These are phyloP conservation scores for Coemansia sp. DNA, from an alignment of 192 early-diverging fungal species.

Conservation along the genomic window DNA sequence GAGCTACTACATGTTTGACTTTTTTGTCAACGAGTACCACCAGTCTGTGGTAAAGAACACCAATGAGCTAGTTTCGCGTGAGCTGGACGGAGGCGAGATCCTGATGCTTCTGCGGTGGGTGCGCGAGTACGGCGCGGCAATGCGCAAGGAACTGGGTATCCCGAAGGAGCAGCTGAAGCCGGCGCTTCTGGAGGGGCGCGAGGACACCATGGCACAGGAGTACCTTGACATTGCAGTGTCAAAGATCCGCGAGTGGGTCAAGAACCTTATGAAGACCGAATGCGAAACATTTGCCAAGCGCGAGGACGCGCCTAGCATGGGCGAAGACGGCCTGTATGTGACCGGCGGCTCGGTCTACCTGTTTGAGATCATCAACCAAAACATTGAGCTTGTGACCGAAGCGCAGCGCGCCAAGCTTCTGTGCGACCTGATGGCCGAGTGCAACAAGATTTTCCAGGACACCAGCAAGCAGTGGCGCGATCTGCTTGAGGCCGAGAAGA, in stretches of 20 bases:
- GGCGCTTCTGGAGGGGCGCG: constrained; percentile 87
- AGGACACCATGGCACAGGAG: constrained; percentile 85
- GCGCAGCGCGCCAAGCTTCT: constrained; percentile 89
- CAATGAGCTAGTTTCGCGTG: constrained; percentile 64
- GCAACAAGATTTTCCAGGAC: constrained; percentile 78
- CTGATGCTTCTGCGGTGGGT: constrained; percentile 86
- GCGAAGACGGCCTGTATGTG: constrained; percentile 78
- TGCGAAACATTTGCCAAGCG: constrained; percentile 71
- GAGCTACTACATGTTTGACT: constrained; percentile 93
- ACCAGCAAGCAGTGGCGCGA: constrained; percentile 84
- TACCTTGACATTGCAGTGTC: constrained; percentile 88
- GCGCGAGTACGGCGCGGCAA: constrained; percentile 86
- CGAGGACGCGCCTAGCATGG: constrained; percentile 69
- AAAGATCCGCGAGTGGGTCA: constrained; percentile 91
- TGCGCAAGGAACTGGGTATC: constrained; percentile 84
- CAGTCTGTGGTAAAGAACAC: constrained; percentile 82
- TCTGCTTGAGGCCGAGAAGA: constrained; percentile 73
- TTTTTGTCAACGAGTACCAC: constrained; percentile 95
- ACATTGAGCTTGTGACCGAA: constrained; percentile 85
- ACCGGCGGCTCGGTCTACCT: constrained; percentile 79
- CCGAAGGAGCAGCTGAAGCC: constrained; percentile 88
- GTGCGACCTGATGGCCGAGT: constrained; percentile 82
- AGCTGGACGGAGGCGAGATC: constrained; percentile 61
- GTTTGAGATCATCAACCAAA: constrained; percentile 99
- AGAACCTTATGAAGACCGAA: constrained; percentile 86